These are phyloP conservation scores for Trametes maxima DNA, from an alignment of 768 basidiomycete genomes.

Conservation along the genomic window DNA sequence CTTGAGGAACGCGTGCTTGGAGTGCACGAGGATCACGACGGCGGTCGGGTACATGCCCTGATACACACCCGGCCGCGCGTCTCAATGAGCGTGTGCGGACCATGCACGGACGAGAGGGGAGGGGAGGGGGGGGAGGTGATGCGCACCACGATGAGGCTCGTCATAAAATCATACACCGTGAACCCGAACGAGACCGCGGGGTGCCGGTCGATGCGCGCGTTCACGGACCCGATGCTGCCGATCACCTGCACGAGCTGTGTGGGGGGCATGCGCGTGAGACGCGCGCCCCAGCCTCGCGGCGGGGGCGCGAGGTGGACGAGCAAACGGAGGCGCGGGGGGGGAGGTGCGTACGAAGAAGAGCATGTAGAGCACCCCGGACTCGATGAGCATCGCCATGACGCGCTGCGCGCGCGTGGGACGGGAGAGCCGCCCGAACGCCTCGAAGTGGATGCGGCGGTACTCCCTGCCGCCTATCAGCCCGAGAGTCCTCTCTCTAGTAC, in stretches of 20 bases:
- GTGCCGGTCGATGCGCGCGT: slow-evolving; percentile 6
- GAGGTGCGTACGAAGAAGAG: slow-evolving; percentile 28
- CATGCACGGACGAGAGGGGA: background rate
- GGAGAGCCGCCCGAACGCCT: slow-evolving; percentile 2
- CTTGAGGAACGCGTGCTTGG: slow-evolving; percentile 1
- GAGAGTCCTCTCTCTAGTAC: too few species aligned
- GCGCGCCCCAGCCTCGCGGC: background rate
- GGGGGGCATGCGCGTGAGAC: background rate
- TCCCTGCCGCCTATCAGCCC: background rate
- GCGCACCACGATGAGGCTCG: slow-evolving; percentile 28
- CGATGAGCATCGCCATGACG: slow-evolving; percentile 26
- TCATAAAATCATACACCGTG: slow-evolving; percentile 20
- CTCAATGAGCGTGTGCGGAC: background rate
- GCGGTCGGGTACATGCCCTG: slow-evolving; percentile 29
- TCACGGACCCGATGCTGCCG: slow-evolving; percentile 7
- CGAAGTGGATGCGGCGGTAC: background rate
- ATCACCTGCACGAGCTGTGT: slow-evolving; percentile 10
- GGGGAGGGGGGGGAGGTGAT: background rate
- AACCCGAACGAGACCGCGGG: slow-evolving; percentile 20
- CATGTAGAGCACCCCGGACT: slow-evolving; percentile 29
- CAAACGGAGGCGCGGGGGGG: background rate
- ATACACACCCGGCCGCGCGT: background rate
- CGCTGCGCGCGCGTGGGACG: slow-evolving; percentile 20
- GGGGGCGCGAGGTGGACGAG: too few species aligned
- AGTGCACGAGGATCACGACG: slow-evolving; percentile 28